These are phyloP conservation scores for Citrus hindsii DNA, from an alignment of 345 rosid species.

Conservation along the genomic window DNA sequence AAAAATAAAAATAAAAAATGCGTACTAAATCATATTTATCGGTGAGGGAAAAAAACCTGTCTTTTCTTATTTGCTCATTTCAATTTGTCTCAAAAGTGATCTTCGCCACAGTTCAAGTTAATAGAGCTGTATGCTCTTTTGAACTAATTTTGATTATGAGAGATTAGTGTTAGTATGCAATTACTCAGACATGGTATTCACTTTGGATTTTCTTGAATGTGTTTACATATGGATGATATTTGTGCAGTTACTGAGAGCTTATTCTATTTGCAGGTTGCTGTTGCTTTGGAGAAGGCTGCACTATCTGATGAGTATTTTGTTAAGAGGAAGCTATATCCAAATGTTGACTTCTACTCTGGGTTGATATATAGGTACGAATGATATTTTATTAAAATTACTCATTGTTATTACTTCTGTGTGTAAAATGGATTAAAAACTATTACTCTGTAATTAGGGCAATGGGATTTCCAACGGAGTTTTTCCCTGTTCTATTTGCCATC, in stretches of 20 bases:
- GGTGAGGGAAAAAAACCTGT: neutral
- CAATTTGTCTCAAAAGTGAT: neutral
- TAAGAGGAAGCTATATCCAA: constrained; percentile 90
- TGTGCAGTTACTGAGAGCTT: neutral
- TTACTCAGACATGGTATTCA: neutral
- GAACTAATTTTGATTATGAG: neutral
- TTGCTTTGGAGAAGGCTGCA: constrained; percentile 96
- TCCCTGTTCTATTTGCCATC: constrained; percentile 88
- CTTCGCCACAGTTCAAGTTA: neutral
- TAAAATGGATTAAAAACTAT: neutral
- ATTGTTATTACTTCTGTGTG: neutral
- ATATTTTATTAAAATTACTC: neutral
- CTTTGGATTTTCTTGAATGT: neutral
- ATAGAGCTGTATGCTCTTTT: neutral
- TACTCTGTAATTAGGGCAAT: constrained; percentile 57
- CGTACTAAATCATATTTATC: neutral
- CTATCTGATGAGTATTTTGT: constrained; percentile 88
- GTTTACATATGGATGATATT: neutral
- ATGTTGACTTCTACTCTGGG: constrained; percentile 98
- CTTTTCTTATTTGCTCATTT: neutral
- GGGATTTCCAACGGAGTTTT: constrained; percentile 98
- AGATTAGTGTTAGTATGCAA: neutral
- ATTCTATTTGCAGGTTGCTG: constrained; percentile 63
- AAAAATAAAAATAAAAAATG: neutral
- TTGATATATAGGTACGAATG: constrained; percentile 70